These are phyloP conservation scores for Geranium brycei DNA, from an alignment of 345 rosid species.

Conservation along the genomic window DNA sequence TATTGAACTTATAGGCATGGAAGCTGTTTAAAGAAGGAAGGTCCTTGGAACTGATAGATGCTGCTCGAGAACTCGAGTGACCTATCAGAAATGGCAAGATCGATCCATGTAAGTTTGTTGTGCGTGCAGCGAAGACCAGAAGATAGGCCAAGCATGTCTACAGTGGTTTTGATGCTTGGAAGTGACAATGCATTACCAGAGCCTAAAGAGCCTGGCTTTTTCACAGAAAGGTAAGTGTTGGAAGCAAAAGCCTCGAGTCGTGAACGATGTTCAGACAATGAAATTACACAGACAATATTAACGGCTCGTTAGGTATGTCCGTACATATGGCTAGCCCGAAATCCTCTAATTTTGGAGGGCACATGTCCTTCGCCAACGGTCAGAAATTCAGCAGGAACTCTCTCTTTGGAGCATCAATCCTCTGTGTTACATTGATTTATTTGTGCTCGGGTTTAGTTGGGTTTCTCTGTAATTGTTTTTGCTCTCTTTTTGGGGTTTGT, in stretches of 20 bases:
- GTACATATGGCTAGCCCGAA: too few relatives aligned
- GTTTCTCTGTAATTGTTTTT: too few relatives aligned
- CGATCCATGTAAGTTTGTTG: conserved; percentile 1
- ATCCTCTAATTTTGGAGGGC: too few relatives aligned
- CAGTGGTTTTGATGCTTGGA: conserved; percentile 5
- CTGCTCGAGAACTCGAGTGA: background rate
- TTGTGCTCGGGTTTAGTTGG: too few relatives aligned
- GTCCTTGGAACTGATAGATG: background rate
- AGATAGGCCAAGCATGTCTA: conserved; percentile 6
- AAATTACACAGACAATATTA: background rate
- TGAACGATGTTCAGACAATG: background rate
- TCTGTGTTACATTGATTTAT: too few relatives aligned
- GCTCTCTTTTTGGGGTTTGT: too few relatives aligned
- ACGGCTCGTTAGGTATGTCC: background rate
- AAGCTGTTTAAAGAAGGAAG: conserved; percentile 6
- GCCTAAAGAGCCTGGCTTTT: conserved; percentile 8
- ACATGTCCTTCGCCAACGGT: too few relatives aligned
- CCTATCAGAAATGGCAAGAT: background rate
- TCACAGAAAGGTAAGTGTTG: background rate
- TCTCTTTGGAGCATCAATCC: too few relatives aligned
- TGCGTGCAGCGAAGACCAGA: conserved; percentile 6
- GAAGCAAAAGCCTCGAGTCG: background rate
- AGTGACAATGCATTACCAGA: background rate
- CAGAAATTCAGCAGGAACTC: too few relatives aligned
- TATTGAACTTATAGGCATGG: conserved; percentile 4